Conservation (phyloP, 2,329 filamentous ascomycete species). For the Hypoxylon sp. region DNA sequence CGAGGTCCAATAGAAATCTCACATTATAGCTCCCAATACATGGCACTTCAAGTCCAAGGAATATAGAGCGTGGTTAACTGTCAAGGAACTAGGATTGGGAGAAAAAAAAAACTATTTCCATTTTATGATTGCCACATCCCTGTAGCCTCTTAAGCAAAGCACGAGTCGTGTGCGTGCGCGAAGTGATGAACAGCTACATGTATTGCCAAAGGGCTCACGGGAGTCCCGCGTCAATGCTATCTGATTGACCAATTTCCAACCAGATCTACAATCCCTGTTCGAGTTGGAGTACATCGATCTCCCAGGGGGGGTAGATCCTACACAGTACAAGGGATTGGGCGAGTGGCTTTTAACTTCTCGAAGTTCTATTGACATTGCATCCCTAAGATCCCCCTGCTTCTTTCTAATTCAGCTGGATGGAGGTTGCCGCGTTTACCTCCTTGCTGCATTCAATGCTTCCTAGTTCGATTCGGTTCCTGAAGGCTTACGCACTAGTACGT, state of each 20-base stretch:
- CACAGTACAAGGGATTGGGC: conserved; percentile 36
- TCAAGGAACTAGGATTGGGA: neutral
- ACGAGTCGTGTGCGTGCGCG: conserved; percentile 4
- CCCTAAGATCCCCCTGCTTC: conserved; percentile 16
- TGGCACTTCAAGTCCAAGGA: neutral
- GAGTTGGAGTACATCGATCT: conserved; percentile 45
- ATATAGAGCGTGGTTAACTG: conserved; percentile 5
- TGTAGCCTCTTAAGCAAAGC: neutral
- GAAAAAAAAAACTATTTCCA: neutral
- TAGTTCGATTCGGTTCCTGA: conserved; percentile 38
- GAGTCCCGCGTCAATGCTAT: conserved; percentile 20
- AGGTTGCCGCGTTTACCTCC: conserved; percentile 37
- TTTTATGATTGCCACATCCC: conserved; percentile 7
- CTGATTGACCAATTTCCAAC: conserved; percentile 36
- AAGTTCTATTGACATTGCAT: conserved; percentile 35
- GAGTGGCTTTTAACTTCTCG: conserved; percentile 35
- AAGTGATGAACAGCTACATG: conserved; percentile 1
- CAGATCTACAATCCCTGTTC: conserved; percentile 44
- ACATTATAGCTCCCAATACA: neutral
- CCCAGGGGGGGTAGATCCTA: conserved; percentile 38
- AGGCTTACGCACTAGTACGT: conserved; percentile 38
- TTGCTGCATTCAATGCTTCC: conserved; percentile 26
- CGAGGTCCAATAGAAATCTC: neutral
- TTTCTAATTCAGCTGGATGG: conserved; percentile 41
- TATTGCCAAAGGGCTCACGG: conserved; percentile 19